A percentile compares a stretch with the other conserved stretches of the same genome.
These are phyloP conservation scores for Salix suchowensis DNA, from an alignment of 345 rosid species.

Conservation along the genomic window DNA sequence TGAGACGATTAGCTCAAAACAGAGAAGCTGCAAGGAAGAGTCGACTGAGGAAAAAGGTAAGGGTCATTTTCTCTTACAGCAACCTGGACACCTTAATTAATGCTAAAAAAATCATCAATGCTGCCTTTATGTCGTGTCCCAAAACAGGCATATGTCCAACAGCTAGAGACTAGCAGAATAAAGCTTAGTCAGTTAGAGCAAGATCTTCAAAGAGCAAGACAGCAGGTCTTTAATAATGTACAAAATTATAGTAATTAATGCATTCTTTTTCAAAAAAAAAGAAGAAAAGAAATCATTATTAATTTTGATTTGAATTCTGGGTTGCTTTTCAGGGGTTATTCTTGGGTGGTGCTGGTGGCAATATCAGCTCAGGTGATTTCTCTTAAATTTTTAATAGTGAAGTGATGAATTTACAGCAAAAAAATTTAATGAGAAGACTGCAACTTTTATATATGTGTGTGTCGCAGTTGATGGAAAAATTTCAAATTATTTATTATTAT, in stretches of 20 bases:
- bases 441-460: background rate
- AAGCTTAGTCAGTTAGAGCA: constrained; percentile 88
- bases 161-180: constrained; percentile 86
- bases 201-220: constrained; percentile 91
- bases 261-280: background rate
- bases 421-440: background rate
- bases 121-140: constrained; percentile 1
- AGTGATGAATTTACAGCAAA: background rate
- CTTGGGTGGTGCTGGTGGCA: constrained; percentile 66
- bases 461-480: too few species aligned
- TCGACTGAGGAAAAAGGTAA: constrained; percentile 90
- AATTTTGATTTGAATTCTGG: background rate
- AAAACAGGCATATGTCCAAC: constrained; percentile 91
- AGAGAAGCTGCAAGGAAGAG: constrained; percentile 99
- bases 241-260: background rate
- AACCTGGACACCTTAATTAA: background rate
- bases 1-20: constrained; percentile 97
- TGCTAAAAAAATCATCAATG: background rate
- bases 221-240: constrained; percentile 53
- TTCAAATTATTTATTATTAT: too few species aligned
- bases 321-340: constrained; percentile 59
- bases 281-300: background rate
- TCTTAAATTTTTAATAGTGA: background rate
- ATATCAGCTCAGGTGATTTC: constrained; percentile 71
- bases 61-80: background rate